phyloP scores from a whole-genome alignment of 257 asterid genomes.

The Solanum sitiens region DNA sequence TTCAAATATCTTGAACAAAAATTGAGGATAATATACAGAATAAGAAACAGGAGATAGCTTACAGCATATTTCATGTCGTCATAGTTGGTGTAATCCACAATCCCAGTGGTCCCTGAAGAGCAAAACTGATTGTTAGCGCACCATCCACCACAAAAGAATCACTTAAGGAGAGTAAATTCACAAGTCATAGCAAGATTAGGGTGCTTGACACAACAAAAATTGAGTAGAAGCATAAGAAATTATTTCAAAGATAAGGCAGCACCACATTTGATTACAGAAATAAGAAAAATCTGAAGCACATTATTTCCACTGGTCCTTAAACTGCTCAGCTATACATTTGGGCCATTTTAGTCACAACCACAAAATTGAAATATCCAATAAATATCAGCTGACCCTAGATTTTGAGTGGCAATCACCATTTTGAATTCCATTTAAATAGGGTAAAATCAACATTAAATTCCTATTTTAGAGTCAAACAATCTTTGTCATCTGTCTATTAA shows the following conservation, averaged over 20 bases:
- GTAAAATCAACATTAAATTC: background rate
- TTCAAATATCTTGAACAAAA: background rate
- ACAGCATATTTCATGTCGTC: constrained; percentile 97
- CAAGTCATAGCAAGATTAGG: background rate
- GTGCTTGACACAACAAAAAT: background rate
- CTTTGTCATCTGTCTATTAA: background rate
- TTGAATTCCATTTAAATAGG: background rate
- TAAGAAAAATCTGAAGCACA: background rate
- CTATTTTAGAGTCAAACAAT: background rate
- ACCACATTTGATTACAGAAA: background rate
- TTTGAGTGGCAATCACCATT: background rate
- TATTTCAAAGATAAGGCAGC: background rate
- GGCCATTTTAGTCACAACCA: background rate
- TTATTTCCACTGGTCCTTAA: background rate
- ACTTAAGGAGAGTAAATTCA: background rate
- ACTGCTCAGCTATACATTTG: background rate
- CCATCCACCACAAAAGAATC: background rate
- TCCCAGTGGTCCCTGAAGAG: constrained; percentile 76
- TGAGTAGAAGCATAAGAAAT: background rate
- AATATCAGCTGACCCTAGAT: background rate
- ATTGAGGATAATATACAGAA: background rate
- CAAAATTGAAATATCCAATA: background rate
- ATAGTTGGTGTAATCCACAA: constrained; percentile 72
- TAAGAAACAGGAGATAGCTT: constrained; percentile 9
- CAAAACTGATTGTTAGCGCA: background rate